Evolutionary conservation across 1,284 basidiomycete species (phyloP).

Genomic region (Exobasidium cylindrosporum): DNA sequence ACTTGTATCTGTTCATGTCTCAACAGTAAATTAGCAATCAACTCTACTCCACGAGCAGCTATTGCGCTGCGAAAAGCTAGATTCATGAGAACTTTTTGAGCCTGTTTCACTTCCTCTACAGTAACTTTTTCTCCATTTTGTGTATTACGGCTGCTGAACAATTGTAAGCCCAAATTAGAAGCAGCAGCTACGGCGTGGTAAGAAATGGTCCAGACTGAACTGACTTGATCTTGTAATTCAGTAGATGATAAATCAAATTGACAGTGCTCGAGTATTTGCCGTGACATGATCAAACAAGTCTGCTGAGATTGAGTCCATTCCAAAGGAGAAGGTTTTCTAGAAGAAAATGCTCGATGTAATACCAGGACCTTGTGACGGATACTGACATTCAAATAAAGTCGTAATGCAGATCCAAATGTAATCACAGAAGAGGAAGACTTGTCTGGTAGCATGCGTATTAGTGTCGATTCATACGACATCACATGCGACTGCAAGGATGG

Average conservation of each 20-base stretch:
- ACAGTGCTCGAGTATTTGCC: slow-evolving; percentile 29
- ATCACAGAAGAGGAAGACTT: too few relatives aligned
- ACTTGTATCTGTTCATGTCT: slow-evolving; percentile 23
- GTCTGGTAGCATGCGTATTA: too few relatives aligned
- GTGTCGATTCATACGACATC: too few relatives aligned
- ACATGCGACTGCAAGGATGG: too few relatives aligned
- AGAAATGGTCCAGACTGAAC: slow-evolving; percentile 32
- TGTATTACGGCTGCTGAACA: too few relatives aligned
- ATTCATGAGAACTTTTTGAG: slow-evolving; percentile 22
- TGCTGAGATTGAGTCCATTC: too few relatives aligned
- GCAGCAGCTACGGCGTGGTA: slow-evolving; percentile 36
- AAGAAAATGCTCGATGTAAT: slow-evolving; percentile 34
- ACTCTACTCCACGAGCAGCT: slow-evolving; percentile 26
- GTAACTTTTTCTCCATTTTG: too few relatives aligned
- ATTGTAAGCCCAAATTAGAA: slow-evolving; percentile 25
- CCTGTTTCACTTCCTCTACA: slow-evolving; percentile 28
- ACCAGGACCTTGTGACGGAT: slow-evolving; percentile 38
- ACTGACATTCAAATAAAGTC: slow-evolving; percentile 31
- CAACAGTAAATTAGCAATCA: slow-evolving; percentile 25
- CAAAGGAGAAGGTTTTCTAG: slow-evolving; percentile 27
- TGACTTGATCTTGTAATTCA: slow-evolving; percentile 24
- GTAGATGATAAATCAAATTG: slow-evolving; percentile 23
- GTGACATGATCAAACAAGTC: too few relatives aligned
- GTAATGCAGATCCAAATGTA: too few relatives aligned
- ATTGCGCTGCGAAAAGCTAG: slow-evolving; percentile 29